phyloP scores from a whole-genome alignment of 2,329 filamentous ascomycete genomes.

The Aspergillus flavus region DNA sequence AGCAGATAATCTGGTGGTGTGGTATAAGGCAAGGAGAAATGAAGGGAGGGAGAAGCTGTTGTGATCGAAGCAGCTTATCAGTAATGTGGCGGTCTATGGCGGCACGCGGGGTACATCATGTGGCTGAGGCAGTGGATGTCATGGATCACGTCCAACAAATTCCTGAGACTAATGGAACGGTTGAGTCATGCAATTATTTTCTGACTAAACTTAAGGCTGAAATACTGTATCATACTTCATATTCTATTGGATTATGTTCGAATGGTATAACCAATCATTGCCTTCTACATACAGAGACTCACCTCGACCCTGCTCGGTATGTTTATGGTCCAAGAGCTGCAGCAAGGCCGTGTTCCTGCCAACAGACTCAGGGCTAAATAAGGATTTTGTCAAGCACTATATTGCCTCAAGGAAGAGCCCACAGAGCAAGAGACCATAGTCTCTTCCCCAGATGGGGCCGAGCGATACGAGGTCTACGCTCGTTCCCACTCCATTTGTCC shows the following conservation, averaged over 20 bases:
- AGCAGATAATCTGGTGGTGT: not conserved
- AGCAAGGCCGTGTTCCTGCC: not conserved
- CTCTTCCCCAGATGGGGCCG: not conserved
- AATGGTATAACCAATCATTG: not conserved
- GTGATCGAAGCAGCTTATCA: slow-evolving; percentile 15
- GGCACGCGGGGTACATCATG: slow-evolving; percentile 25
- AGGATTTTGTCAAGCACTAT: not conserved
- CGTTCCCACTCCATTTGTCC: not conserved
- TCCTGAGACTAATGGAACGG: not conserved
- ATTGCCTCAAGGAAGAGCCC: not conserved
- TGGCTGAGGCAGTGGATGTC: slow-evolving; percentile 14
- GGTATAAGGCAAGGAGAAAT: not conserved
- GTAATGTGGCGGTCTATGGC: slow-evolving; percentile 19
- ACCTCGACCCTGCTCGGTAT: not conserved
- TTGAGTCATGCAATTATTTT: not conserved
- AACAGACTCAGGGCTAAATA: not conserved
- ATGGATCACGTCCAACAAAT: not conserved
- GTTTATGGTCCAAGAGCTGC: not conserved
- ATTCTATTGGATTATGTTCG: not conserved
- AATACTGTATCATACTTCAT: not conserved
- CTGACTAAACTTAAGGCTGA: not conserved
- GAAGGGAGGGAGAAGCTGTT: not conserved
- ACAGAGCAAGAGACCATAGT: not conserved
- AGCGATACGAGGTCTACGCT: not conserved
- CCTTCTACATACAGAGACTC: not conserved